Evolutionary conservation across 768 basidiomycete species (phyloP).

Genomic region (Leucocoprinus birnbaumii): DNA sequence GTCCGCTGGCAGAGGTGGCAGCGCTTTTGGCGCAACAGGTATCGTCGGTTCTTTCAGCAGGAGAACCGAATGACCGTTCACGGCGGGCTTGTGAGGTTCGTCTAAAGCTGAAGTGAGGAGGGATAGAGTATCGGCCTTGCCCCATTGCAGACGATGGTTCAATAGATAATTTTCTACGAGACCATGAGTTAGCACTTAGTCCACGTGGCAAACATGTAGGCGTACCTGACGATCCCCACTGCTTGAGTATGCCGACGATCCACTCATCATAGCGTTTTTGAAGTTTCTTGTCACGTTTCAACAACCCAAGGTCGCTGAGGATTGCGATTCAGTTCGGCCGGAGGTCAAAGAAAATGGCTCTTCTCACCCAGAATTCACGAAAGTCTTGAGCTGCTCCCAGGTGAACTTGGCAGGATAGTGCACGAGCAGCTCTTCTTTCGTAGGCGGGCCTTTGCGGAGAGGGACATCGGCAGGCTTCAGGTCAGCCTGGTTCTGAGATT

Average conservation of each 20-base stretch:
- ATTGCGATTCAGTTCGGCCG: not conserved
- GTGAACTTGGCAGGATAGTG: constrained; percentile 78
- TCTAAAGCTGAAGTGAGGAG: constrained; percentile 56
- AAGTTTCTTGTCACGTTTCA: constrained; percentile 70
- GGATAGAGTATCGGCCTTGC: constrained; percentile 60
- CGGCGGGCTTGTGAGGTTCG: constrained; percentile 5
- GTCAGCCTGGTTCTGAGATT: constrained; percentile 6
- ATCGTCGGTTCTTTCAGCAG: not conserved
- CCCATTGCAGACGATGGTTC: constrained; percentile 73
- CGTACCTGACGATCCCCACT: constrained; percentile 70
- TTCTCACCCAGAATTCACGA: constrained; percentile 73
- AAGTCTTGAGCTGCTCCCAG: constrained; percentile 72
- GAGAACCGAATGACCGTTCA: not conserved
- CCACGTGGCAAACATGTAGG: not conserved
- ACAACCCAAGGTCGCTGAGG: constrained; percentile 70
- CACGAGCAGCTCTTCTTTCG: constrained; percentile 58
- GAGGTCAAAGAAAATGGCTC: not conserved
- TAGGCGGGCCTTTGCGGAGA: constrained; percentile 61
- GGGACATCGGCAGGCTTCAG: constrained; percentile 26
- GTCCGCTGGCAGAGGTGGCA: constrained; percentile 26
- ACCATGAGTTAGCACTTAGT: not conserved
- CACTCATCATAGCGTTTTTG: constrained; percentile 68
- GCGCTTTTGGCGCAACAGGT: not conserved
- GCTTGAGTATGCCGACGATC: constrained; percentile 46
- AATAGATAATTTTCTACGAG: constrained; percentile 67